Evolutionary conservation across 352 stramenopile genomes (phyloP).

Genomic region (Phytopythium montanum): DNA sequence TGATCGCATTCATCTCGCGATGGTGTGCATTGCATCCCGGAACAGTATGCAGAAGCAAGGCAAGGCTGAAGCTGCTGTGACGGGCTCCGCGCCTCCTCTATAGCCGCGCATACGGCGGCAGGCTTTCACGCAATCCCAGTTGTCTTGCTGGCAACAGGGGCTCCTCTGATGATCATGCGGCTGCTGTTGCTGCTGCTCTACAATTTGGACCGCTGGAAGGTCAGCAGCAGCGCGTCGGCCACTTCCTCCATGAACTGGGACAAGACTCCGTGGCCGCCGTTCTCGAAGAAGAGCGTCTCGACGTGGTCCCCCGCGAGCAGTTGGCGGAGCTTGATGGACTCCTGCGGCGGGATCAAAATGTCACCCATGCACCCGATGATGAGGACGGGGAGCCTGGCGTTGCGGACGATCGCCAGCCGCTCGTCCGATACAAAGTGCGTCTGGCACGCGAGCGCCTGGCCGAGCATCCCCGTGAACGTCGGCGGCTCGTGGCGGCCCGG

Average conservation of each 20-base stretch:
- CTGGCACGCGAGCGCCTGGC: slow-evolving; percentile 41
- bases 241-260: slow-evolving; percentile 34
- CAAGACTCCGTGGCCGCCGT: slow-evolving; percentile 29
- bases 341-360: slow-evolving; percentile 27
- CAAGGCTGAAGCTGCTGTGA: neutral
- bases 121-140: neutral
- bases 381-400: slow-evolving; percentile 27
- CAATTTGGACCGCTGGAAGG: slow-evolving; percentile 13
- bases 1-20: neutral
- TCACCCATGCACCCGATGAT: slow-evolving; percentile 34
- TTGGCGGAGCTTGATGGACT: slow-evolving; percentile 24
- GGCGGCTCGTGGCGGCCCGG: slow-evolving; percentile 17
- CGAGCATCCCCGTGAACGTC: slow-evolving; percentile 25
- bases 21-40: too few species aligned
- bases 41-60: neutral
- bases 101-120: neutral
- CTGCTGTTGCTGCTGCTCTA: neutral
- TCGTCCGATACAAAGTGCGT: slow-evolving; percentile 40
- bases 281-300: slow-evolving; percentile 25
- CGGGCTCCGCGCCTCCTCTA: neutral
- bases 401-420: slow-evolving; percentile 22
- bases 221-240: slow-evolving; percentile 9
- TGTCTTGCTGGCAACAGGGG: too few species aligned
- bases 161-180: too few species aligned
- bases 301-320: slow-evolving; percentile 18